Percentiles rank a stretch among this genome's conserved stretches.
phyloP scores from a whole-genome alignment of 1,284 basidiomycete species.

The Phylloboletellus chloephorus region DNA sequence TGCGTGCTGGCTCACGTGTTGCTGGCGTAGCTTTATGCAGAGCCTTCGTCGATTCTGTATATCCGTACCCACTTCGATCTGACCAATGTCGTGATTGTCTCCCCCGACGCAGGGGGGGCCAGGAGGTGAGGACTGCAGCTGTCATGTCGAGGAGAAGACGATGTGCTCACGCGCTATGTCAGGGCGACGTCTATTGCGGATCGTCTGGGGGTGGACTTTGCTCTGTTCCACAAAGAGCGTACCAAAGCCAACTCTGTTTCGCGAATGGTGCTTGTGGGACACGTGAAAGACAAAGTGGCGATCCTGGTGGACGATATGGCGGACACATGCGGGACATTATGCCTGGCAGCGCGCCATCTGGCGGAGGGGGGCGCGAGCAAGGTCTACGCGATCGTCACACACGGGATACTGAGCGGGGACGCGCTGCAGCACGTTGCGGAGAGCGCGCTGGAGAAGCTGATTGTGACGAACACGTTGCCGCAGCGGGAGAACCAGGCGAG shows the following conservation, averaged over 20 bases:
- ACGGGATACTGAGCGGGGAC: conserved; percentile 92
- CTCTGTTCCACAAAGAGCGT: conserved; percentile 99
- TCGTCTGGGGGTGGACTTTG: conserved; percentile 95
- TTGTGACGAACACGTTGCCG: conserved; percentile 98
- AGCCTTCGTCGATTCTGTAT: conserved; percentile 94
- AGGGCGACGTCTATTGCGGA: conserved; percentile 98
- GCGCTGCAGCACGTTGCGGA: conserved; percentile 71
- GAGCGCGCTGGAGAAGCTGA: conserved; percentile 87
- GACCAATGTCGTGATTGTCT: conserved; percentile 91
- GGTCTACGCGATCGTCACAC: conserved; percentile 93
- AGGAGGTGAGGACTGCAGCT: conserved; percentile 77
- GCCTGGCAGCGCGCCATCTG: conserved; percentile 86
- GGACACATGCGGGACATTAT: conserved; percentile 97
- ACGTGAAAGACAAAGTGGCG: conserved; percentile 89
- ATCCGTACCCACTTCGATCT: conserved; percentile 90
- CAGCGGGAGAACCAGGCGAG: conserved; percentile 72
- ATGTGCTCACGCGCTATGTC: conserved; percentile 12
- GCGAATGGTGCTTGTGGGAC: conserved; percentile 96
- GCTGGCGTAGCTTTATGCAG: conserved; percentile 82
- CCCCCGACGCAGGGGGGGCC: conserved; percentile 97
- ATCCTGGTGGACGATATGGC: conserved; percentile 99
- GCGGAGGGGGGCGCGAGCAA: conserved; percentile 85
- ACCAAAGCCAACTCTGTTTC: conserved; percentile 99
- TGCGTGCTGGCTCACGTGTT: conserved; percentile 22
- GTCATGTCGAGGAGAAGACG: background rate